Evolutionary conservation across 495 filamentous ascomycete species (phyloP).

Genomic region (Trichoderma parareesei): DNA sequence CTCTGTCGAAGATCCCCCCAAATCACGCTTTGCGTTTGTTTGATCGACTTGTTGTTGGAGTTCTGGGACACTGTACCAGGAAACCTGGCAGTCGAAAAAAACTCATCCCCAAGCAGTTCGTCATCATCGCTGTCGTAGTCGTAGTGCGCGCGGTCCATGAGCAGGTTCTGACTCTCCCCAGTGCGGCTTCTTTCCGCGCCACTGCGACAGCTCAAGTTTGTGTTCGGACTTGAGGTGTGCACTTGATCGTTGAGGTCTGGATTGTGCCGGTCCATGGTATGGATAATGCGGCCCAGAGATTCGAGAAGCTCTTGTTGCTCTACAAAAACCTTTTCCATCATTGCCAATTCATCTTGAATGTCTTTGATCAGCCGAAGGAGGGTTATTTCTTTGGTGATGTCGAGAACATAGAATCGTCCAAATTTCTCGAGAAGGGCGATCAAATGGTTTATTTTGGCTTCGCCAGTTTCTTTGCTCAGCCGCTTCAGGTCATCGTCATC

Average conservation of each 20-base stretch:
- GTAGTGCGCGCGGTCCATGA: background rate
- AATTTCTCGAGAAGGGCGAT: background rate
- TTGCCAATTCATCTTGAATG: constrained; percentile 17
- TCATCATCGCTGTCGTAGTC: background rate
- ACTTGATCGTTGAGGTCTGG: background rate
- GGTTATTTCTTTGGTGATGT: background rate
- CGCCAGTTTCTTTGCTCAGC: background rate
- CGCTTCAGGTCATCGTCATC: background rate
- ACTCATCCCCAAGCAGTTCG: background rate
- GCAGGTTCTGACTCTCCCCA: background rate
- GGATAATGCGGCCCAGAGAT: background rate
- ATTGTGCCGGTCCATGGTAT: background rate
- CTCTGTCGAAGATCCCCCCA: background rate
- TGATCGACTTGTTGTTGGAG: background rate
- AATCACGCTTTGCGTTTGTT: background rate
- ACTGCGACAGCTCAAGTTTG: background rate
- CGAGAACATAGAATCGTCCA: background rate
- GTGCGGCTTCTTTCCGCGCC: background rate
- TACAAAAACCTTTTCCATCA: background rate
- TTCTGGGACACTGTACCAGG: too few relatives aligned
- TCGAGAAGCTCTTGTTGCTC: background rate
- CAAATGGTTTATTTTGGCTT: background rate
- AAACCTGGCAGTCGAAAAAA: too few relatives aligned
- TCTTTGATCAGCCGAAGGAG: constrained; percentile 28
- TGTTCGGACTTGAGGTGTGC: background rate